phyloP scores from a whole-genome alignment of 2,329 filamentous ascomycete species.

The Cryphonectria radicalis region DNA sequence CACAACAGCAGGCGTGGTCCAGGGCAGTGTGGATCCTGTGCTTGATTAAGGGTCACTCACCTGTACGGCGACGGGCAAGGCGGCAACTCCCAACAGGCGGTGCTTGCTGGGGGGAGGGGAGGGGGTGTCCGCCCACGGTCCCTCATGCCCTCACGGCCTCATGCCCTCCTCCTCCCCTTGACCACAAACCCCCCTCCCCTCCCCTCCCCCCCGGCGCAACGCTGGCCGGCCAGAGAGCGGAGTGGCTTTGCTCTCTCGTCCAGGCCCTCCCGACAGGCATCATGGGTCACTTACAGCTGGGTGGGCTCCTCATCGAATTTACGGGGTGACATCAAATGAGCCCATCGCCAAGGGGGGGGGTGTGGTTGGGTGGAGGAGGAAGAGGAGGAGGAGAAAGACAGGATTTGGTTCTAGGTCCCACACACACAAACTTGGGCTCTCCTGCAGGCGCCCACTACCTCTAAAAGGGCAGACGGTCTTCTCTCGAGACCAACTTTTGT shows the following conservation, averaged over 20 bases:
- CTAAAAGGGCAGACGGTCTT: slow-evolving; percentile 28
- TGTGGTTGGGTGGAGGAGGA: neutral
- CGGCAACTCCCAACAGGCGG: slow-evolving; percentile 24
- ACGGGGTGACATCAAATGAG: slow-evolving; percentile 27
- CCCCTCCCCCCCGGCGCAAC: neutral
- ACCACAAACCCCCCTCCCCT: neutral
- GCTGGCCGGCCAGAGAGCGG: no score
- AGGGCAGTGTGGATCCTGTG: slow-evolving; percentile 15
- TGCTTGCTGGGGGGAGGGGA: neutral
- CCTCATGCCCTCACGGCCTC: neutral
- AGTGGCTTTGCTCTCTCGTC: neutral
- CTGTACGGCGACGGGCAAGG: slow-evolving; percentile 25
- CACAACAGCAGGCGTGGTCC: slow-evolving; percentile 16
- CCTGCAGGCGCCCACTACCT: slow-evolving; percentile 24
- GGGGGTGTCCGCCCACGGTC: slow-evolving; percentile 13
- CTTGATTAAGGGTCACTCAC: slow-evolving; percentile 27
- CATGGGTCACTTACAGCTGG: slow-evolving; percentile 25
- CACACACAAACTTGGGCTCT: slow-evolving; percentile 6
- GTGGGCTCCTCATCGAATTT: slow-evolving; percentile 28
- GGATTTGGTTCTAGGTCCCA: slow-evolving; percentile 16
- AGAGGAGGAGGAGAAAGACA: neutral
- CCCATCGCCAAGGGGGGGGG: slow-evolving; percentile 17
- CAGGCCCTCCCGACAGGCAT: slow-evolving; percentile 15
- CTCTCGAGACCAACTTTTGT: slow-evolving; percentile 18
- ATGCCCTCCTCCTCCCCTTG: neutral